Conservation (phyloP, 495 filamentous ascomycete genomes). For the Mytilinidion resinicola region DNA sequence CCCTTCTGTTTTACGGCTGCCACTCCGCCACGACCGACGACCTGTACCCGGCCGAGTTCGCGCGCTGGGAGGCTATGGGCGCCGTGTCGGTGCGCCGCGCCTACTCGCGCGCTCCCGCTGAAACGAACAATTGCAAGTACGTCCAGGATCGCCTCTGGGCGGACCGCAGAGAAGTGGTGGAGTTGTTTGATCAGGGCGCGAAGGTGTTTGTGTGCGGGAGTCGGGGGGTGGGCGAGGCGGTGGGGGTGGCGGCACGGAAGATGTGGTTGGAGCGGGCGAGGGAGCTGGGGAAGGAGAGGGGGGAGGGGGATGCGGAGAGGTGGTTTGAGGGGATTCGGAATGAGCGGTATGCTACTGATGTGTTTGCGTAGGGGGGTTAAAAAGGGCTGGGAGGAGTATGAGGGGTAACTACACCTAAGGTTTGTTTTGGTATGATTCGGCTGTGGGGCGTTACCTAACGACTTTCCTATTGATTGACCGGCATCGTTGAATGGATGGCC, state of each 20-base stretch:
- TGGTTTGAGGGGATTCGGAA: conserved; percentile 22
- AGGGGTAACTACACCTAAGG: too few relatives aligned
- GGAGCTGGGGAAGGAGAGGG: conserved; percentile 19
- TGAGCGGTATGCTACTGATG: conserved; percentile 21
- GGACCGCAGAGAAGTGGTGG: conserved; percentile 22
- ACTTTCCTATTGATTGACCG: too few relatives aligned
- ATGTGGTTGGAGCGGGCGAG: conserved; percentile 17
- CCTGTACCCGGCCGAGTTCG: conserved; percentile 25
- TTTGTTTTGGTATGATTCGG: too few relatives aligned
- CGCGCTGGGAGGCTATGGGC: conserved; percentile 25
- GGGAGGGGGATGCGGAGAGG: conserved; percentile 18
- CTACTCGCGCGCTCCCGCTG: conserved; percentile 21
- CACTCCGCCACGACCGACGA: conserved; percentile 18
- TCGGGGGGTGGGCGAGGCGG: conserved; percentile 12
- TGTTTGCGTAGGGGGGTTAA: conserved; percentile 12
- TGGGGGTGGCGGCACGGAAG: conserved; percentile 4
- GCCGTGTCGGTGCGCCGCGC: conserved; percentile 28
- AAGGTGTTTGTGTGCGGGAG: conserved; percentile 32
- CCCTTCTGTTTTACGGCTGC: conserved; percentile 34
- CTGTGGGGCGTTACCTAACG: too few relatives aligned
- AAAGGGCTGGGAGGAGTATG: background rate
- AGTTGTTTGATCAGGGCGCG: conserved; percentile 27
- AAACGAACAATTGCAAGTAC: conserved; percentile 26
- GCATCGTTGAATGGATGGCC: too few relatives aligned
- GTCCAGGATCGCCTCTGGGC: conserved; percentile 30